These are phyloP conservation scores for Spiraea crenata DNA, from an alignment of 331 rosid species.

Conservation along the genomic window DNA sequence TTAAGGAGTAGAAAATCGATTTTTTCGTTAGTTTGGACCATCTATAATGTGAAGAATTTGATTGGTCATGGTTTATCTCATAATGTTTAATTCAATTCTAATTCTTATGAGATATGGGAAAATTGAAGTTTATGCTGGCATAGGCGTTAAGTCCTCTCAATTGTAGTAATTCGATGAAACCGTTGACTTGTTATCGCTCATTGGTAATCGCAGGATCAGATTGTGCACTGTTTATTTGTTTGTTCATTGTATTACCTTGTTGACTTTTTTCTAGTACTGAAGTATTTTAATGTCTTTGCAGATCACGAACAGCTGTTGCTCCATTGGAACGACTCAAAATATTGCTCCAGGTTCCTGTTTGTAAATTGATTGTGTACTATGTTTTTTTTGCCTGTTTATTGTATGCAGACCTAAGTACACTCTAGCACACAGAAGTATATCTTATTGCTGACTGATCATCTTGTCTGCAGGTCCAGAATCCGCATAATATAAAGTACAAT, in stretches of 20 bases:
- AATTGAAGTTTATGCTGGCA: neutral
- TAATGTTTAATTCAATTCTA: neutral
- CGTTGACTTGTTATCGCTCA: neutral
- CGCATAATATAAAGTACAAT: conserved; percentile 84
- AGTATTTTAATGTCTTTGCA: conserved; percentile 27
- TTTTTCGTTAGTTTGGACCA: neutral
- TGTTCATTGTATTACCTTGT: neutral
- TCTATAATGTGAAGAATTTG: neutral
- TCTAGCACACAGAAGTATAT: neutral
- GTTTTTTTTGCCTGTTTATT: neutral
- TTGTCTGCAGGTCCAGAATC: conserved; percentile 86
- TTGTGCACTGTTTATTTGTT: neutral
- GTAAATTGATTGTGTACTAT: neutral
- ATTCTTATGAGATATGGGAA: neutral
- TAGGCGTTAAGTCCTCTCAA: neutral
- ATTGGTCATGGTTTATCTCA: neutral
- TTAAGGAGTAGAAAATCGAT: neutral
- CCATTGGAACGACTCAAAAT: conserved; percentile 96
- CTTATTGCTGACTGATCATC: conserved; percentile 10
- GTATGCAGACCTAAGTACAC: conserved; percentile 5
- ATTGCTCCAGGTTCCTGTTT: conserved; percentile 73
- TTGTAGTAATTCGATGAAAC: neutral
- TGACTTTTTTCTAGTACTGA: conserved; percentile 8
- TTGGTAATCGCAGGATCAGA: neutral
- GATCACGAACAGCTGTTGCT: conserved; percentile 98